Conservation (phyloP, 257 asterid species). For the Linaria vulgaris region DNA sequence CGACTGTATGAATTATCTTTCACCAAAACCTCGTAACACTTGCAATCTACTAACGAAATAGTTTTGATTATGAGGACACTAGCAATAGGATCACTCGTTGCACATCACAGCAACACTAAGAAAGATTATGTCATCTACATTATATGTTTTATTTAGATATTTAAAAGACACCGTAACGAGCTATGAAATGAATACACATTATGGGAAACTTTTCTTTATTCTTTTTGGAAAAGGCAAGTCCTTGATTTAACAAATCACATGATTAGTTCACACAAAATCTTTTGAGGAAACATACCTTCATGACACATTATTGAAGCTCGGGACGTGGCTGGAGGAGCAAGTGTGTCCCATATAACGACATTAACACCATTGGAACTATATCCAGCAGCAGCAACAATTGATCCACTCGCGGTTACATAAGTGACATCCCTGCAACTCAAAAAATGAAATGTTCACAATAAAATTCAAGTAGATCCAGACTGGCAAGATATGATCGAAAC, state of each 20-base stretch:
- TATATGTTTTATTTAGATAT: background rate
- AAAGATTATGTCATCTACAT: background rate
- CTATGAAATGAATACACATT: background rate
- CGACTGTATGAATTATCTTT: conserved; percentile 1
- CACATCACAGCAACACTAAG: conserved; percentile 5
- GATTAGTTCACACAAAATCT: conserved; percentile 21
- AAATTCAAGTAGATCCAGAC: conserved; percentile 13
- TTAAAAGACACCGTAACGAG: conserved; percentile 4
- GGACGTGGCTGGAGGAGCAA: conserved; percentile 92
- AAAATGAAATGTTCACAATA: conserved; percentile 21
- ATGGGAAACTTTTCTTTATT: no score
- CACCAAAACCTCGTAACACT: conserved; percentile 16
- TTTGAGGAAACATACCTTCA: conserved; percentile 66
- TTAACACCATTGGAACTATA: conserved; percentile 84
- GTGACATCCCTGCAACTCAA: conserved; percentile 72
- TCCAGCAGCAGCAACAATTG: conserved; percentile 96
- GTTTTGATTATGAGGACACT: background rate
- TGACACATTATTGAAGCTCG: conserved; percentile 99
- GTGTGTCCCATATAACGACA: conserved; percentile 98
- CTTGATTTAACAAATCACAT: conserved; percentile 4
- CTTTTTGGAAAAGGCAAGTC: background rate
- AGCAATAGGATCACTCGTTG: conserved; percentile 7
- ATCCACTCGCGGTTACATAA: conserved; percentile 90
- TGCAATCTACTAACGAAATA: background rate
- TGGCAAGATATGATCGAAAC: conserved; percentile 15